Evolutionary conservation across 2,329 filamentous ascomycete species (phyloP).

Genomic region (Sarocladiaceae sp.): DNA sequence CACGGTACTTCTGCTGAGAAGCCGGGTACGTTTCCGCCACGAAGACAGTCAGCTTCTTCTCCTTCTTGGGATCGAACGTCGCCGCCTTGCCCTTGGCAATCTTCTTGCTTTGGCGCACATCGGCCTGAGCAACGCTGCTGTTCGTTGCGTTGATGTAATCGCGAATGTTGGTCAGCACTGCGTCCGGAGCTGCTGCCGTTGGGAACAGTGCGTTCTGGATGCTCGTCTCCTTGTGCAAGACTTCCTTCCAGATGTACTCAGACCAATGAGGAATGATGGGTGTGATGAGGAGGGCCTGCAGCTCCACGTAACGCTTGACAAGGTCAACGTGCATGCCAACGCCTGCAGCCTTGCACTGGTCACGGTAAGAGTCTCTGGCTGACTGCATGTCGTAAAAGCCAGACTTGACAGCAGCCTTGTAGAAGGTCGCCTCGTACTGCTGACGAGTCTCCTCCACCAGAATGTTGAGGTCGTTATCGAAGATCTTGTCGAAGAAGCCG

Average conservation of each 20-base stretch:
- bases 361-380: slow-evolving; percentile 77
- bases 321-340: slow-evolving; percentile 83
- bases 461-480: slow-evolving; percentile 87
- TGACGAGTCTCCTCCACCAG: slow-evolving; percentile 71
- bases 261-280: slow-evolving; percentile 90
- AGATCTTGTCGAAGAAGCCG: slow-evolving; percentile 80
- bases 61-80: slow-evolving; percentile 81
- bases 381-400: slow-evolving; percentile 12
- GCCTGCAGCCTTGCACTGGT: slow-evolving; percentile 67
- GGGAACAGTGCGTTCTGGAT: slow-evolving; percentile 79
- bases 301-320: slow-evolving; percentile 72
- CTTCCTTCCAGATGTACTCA: slow-evolving; percentile 90
- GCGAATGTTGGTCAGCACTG: slow-evolving; percentile 55
- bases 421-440: slow-evolving; percentile 74
- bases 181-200: slow-evolving; percentile 42
- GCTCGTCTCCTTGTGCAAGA: slow-evolving; percentile 68
- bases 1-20: slow-evolving; percentile 90
- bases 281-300: slow-evolving; percentile 75
- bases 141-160: slow-evolving; percentile 10
- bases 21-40: slow-evolving; percentile 71
- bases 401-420: slow-evolving; percentile 67
- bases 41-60: slow-evolving; percentile 87
- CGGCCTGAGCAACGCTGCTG: slow-evolving; percentile 49
- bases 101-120: slow-evolving; percentile 78
- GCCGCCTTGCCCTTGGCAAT: slow-evolving; percentile 86